Evolutionary conservation across 345 rosid species (phyloP).

Genomic region (Lepidium africanum): DNA sequence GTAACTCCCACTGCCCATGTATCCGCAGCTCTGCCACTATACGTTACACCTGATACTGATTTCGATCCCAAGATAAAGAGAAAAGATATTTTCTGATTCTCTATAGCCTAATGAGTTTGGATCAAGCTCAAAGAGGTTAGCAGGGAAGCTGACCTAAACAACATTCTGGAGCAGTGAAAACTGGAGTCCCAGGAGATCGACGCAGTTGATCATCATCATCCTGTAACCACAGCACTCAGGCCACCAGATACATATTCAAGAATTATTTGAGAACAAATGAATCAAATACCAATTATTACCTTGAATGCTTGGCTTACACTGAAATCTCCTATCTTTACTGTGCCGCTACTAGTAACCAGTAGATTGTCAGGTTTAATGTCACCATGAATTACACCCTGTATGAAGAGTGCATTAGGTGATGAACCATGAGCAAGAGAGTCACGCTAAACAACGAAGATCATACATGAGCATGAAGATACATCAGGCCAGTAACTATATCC

Average conservation of each 20-base stretch:
- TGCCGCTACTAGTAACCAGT: conserved; percentile 66
- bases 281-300: conserved; percentile 38
- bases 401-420: neutral
- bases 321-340: conserved; percentile 93
- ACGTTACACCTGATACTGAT: conserved; percentile 62
- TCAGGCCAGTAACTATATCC: conserved; percentile 76
- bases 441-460: conserved; percentile 9
- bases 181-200: conserved; percentile 98
- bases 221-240: conserved; percentile 33
- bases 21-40: conserved; percentile 87
- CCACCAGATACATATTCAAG: neutral
- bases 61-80: neutral
- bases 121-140: neutral
- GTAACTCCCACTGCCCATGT: conserved; percentile 98
- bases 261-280: neutral
- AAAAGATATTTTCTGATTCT: neutral
- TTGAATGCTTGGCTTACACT: conserved; percentile 96
- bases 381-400: conserved; percentile 88
- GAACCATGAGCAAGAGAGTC: neutral
- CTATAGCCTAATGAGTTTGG: neutral
- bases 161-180: conserved; percentile 99
- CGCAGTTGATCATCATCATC: conserved; percentile 94
- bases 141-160: conserved; percentile 56
- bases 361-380: conserved; percentile 99
- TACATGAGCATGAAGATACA: conserved; percentile 97